These are phyloP conservation scores for Aspergillus kassunensis DNA, from an alignment of 495 filamentous ascomycete species.

Conservation along the genomic window DNA sequence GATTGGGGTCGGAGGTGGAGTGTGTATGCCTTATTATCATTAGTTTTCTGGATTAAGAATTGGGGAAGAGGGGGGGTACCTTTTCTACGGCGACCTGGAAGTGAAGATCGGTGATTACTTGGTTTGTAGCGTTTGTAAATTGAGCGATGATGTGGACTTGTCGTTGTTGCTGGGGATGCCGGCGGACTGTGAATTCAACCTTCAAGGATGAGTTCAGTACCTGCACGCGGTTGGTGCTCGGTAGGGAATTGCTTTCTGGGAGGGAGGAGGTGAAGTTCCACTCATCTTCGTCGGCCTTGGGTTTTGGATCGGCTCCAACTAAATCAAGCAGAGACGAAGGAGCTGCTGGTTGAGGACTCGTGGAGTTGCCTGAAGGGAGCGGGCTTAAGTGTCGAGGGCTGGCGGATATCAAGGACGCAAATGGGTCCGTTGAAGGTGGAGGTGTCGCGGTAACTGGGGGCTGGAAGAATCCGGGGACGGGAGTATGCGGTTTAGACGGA, in stretches of 20 bases:
- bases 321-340: constrained; percentile 46
- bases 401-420: constrained; percentile 62
- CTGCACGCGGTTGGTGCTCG: constrained; percentile 55
- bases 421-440: constrained; percentile 53
- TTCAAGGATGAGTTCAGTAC: constrained; percentile 55
- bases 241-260: constrained; percentile 53
- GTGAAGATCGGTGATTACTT: constrained; percentile 71
- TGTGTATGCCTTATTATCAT: constrained; percentile 59
- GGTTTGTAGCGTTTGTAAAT: constrained; percentile 75
- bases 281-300: constrained; percentile 61
- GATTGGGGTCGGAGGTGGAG: constrained; percentile 81
- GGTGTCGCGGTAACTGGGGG: constrained; percentile 34
- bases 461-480: constrained; percentile 28
- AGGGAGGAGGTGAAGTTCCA: constrained; percentile 92
- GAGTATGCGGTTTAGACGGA: constrained; percentile 49
- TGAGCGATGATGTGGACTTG: constrained; percentile 55
- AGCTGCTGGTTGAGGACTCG: constrained; percentile 23
- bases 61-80: constrained; percentile 45
- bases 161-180: constrained; percentile 32
- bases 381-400: constrained; percentile 44
- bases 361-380: constrained; percentile 21
- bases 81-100: constrained; percentile 93
- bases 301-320: constrained; percentile 19
- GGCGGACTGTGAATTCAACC: constrained; percentile 49
- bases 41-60: neutral